phyloP scores from a whole-genome alignment of 768 basidiomycete genomes.

The Mycena vitilis region DNA sequence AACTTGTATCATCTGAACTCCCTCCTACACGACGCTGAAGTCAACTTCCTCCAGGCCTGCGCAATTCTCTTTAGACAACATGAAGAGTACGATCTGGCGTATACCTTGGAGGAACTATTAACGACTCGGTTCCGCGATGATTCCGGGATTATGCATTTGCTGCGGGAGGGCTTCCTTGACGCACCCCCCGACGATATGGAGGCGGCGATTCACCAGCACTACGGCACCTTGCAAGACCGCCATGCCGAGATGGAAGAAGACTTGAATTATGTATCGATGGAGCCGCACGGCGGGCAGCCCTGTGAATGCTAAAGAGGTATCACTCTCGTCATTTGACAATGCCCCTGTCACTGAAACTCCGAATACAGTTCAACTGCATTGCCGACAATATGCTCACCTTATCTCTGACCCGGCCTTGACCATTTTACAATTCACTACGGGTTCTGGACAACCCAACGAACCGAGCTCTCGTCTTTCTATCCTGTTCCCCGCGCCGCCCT shows the following conservation, averaged over 20 bases:
- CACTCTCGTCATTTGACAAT: too few species aligned
- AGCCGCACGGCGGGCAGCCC: too few species aligned
- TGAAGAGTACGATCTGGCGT: neutral
- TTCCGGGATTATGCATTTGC: neutral
- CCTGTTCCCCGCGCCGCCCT: too few species aligned
- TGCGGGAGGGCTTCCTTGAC: neutral
- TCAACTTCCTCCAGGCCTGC: constrained; percentile 3
- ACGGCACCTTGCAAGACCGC: neutral
- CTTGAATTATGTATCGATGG: too few species aligned
- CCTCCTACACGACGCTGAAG: neutral
- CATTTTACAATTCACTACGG: too few species aligned
- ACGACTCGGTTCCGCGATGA: neutral
- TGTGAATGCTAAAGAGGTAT: too few species aligned
- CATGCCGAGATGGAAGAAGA: neutral
- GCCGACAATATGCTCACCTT: too few species aligned
- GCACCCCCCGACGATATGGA: neutral
- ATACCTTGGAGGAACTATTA: neutral
- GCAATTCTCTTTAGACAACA: neutral
- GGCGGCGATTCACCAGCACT: neutral
- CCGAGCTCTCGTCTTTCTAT: too few species aligned
- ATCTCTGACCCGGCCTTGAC: too few species aligned
- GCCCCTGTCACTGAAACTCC: too few species aligned
- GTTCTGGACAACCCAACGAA: too few species aligned
- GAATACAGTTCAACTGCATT: too few species aligned
- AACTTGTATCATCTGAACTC: neutral